Evolutionary conservation across 441 rosid genomes (phyloP), one percentile per base, ranked within the genome.

Genomic region (Adansonia madagascariensis): DNA sequence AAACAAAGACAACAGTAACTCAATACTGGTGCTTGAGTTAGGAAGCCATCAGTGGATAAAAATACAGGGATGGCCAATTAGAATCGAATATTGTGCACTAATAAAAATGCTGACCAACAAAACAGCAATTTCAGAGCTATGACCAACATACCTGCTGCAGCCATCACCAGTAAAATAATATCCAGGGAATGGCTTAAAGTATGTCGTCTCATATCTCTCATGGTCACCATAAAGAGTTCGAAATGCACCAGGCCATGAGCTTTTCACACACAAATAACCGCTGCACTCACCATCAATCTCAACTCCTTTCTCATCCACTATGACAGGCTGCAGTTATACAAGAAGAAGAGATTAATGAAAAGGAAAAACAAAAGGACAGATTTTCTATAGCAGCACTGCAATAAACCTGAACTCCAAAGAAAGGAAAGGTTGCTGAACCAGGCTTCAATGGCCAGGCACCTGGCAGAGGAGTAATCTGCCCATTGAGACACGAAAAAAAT

Each of bases 391-490:
- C 63, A 46, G 17, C 55, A 44, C 47, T 59, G 70, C 73, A 72
- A 59, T 78, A 78, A 55, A 95, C 99, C 99, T 91, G 97, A 81
- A 96, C 94, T 75, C 99, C 99, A 75, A 96, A 94, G 96, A 96
- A 96, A 76, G 99, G 99, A 86, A 96, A 96, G 80, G 99, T 96
- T 62, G 98, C 98, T 73, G 99, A 96, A 81, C 99, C 98, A 83
- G 99, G 99, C 82, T 96, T 94, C 89, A 88, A 97, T 0, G 98
- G 94, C 99, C 99, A 96, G 75, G 98, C 99, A 80, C 98, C 98
- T 3, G 99, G 98, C 74, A 96, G 83, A 62, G 99, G 99, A 61
- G 98, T 90, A 79, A 96, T 92, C 99, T 95, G 91, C 77, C 41
- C 74, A 68, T 60, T 43, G 22, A 78, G 74, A 69, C 3, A 75